These are phyloP conservation scores for Phycomyces nitens DNA, from an alignment of 192 early-diverging fungal genomes.

Conservation along the genomic window DNA sequence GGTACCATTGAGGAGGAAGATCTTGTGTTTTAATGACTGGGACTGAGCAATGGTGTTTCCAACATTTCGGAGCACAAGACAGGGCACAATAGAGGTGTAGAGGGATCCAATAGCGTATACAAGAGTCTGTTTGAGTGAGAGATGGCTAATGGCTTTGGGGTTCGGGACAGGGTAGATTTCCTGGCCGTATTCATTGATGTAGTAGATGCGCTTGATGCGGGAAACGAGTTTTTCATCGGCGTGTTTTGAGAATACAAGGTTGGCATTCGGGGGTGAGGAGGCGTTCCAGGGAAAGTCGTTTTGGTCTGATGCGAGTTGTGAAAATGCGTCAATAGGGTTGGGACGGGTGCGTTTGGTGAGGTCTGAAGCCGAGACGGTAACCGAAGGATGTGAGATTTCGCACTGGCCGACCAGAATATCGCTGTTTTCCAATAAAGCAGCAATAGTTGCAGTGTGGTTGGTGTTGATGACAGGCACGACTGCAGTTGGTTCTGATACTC, in stretches of 20 bases:
- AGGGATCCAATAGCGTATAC: conserved; percentile 73
- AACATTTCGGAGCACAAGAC: conserved; percentile 63
- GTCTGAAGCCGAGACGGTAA: neutral
- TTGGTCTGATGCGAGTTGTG: conserved; percentile 2
- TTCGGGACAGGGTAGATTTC: conserved; percentile 68
- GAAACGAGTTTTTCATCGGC: conserved; percentile 39
- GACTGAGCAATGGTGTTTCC: conserved; percentile 61
- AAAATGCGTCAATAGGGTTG: conserved; percentile 41
- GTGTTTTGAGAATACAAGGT: conserved; percentile 56
- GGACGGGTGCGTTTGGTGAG: neutral
- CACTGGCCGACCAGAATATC: conserved; percentile 64
- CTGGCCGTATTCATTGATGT: conserved; percentile 67
- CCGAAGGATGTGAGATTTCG: conserved; percentile 68
- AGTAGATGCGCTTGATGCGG: conserved; percentile 62
- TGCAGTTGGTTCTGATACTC: conserved; percentile 55
- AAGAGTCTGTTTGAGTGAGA: conserved; percentile 55
- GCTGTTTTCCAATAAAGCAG: conserved; percentile 62
- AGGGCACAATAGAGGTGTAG: conserved; percentile 72
- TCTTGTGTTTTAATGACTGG: conserved; percentile 49
- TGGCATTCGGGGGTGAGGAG: conserved; percentile 18
- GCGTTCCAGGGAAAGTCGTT: neutral
- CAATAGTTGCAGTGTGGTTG: conserved; percentile 59
- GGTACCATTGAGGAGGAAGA: conserved; percentile 68
- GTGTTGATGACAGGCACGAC: conserved; percentile 74
- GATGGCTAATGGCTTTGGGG: conserved; percentile 47